Evolutionary conservation across 164 flowering plant genomes (phyloP).

Genomic region (Vitis rotundifolia): DNA sequence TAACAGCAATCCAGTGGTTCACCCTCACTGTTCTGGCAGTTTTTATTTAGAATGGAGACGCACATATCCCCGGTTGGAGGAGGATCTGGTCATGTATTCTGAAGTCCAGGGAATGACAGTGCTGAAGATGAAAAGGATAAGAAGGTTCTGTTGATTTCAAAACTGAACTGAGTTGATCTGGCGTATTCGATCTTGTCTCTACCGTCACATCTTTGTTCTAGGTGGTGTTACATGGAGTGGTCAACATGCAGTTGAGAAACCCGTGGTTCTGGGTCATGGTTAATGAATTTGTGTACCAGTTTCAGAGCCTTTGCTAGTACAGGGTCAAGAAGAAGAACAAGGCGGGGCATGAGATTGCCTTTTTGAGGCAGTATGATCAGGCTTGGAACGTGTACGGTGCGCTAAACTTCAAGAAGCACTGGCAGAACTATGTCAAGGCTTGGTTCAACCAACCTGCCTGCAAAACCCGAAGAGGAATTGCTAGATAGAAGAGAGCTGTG

Average conservation of each 20-base stretch:
- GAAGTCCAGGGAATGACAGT: no score
- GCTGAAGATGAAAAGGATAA: no score
- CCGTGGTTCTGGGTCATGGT: constrained; percentile 99
- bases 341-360: constrained; percentile 85
- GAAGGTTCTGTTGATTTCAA: no score
- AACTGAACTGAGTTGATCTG: no score
- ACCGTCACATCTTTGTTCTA: constrained; percentile 34
- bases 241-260: constrained; percentile 93
- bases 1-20: no score
- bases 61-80: no score
- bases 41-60: no score
- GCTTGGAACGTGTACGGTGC: constrained; percentile 9
- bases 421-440: constrained; percentile 85
- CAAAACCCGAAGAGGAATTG: constrained; percentile 65
- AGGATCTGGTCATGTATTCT: no score
- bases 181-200: no score
- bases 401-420: constrained; percentile 69
- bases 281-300: constrained; percentile 98
- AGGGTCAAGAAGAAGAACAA: constrained; percentile 95
- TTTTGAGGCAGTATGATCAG: constrained; percentile 78
- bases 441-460: constrained; percentile 91
- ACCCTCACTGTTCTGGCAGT: no score
- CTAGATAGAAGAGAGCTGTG: no score
- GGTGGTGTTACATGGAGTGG: constrained; percentile 90
- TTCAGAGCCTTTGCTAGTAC: constrained; percentile 93